A percentile compares a stretch with the other conserved stretches of the same genome.
These are phyloP conservation scores for Cucurbita pepo DNA, from an alignment of 306 rosid species.

Conservation along the genomic window DNA sequence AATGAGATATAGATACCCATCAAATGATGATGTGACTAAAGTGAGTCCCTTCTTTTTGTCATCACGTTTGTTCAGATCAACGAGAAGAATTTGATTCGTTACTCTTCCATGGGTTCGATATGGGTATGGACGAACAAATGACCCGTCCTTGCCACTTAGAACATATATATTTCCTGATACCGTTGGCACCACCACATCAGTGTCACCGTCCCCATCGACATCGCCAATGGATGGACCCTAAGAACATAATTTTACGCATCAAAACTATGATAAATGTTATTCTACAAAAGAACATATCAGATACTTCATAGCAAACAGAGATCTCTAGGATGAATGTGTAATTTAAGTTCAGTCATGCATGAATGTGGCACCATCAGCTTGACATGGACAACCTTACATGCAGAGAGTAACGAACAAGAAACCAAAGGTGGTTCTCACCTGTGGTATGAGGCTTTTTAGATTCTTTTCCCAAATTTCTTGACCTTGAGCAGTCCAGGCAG, in stretches of 20 bases:
- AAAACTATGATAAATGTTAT: not conserved
- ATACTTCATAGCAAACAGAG: not conserved
- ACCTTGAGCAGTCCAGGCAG: slow-evolving; percentile 90
- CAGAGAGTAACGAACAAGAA: not conserved
- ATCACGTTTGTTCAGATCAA: slow-evolving; percentile 59
- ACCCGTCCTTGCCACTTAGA: slow-evolving; percentile 95
- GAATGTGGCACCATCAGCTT: not conserved
- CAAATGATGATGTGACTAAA: slow-evolving; percentile 81
- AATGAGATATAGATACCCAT: slow-evolving; percentile 86
- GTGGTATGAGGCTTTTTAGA: slow-evolving; percentile 87
- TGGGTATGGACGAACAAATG: slow-evolving; percentile 61
- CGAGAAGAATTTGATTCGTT: slow-evolving; percentile 89
- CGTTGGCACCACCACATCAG: slow-evolving; percentile 90
- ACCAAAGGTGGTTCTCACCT: slow-evolving; percentile 28
- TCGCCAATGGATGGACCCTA: slow-evolving; percentile 93
- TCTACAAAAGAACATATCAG: not conserved
- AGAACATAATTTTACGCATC: slow-evolving; percentile 3
- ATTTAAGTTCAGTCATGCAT: not conserved
- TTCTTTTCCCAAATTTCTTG: slow-evolving; percentile 74
- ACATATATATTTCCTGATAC: slow-evolving; percentile 80
- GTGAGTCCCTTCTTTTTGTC: slow-evolving; percentile 80
- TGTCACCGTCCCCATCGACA: slow-evolving; percentile 88
- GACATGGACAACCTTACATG: not conserved
- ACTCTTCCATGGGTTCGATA: slow-evolving; percentile 88
- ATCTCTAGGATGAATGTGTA: not conserved